Conservation (phyloP, 2,329 filamentous ascomycete species). For the Ophiostoma perfectum region DNA sequence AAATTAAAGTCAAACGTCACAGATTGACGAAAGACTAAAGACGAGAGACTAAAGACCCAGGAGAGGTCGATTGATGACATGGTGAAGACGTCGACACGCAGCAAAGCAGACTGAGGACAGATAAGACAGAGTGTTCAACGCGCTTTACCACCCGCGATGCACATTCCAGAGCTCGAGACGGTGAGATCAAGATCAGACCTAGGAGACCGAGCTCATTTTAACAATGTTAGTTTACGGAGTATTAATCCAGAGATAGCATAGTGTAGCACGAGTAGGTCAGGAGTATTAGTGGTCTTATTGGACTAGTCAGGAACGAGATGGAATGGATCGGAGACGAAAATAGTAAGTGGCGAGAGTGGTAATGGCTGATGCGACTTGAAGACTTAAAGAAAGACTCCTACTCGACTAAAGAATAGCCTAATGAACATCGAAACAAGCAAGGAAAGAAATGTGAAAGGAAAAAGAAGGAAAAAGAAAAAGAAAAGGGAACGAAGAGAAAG, state of each 20-base stretch:
- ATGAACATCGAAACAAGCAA: background rate
- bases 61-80: no score
- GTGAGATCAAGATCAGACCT: background rate
- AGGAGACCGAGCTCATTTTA: conserved; percentile 11
- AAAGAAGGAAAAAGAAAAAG: background rate
- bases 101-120: no score
- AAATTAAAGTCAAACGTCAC: no score
- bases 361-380: no score
- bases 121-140: no score
- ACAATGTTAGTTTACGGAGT: conserved; percentile 4
- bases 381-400: no score
- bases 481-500: background rate
- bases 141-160: no score
- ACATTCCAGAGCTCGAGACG: no score
- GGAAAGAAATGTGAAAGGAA: background rate
- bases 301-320: conserved; percentile 5
- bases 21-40: no score
- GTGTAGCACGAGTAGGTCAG: background rate
- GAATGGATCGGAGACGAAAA: conserved; percentile 4
- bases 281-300: background rate
- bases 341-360: background rate
- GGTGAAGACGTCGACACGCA: no score
- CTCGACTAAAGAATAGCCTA: no score
- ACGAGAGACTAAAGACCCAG: no score
- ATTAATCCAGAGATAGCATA: background rate